Conservation (phyloP, 2,329 filamentous ascomycete genomes). For the Plectosphaerella plurivora region DNA sequence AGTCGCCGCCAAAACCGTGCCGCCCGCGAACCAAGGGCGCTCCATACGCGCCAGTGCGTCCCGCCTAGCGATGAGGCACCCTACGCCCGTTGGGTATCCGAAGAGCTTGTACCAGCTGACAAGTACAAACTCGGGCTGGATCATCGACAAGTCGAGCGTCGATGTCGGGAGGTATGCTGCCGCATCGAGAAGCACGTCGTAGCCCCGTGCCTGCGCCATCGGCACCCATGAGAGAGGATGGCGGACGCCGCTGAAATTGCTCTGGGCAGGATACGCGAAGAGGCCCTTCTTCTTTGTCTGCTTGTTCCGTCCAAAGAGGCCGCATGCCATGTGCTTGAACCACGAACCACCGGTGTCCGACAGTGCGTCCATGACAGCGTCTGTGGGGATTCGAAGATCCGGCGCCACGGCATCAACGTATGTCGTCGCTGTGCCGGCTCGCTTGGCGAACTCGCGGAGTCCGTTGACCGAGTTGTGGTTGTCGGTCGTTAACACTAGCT, state of each 20-base stretch:
- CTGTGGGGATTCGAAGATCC: slow-evolving; percentile 22
- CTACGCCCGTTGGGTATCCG: slow-evolving; percentile 35
- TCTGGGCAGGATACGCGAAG: slow-evolving; percentile 41
- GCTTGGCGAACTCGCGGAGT: slow-evolving; percentile 28
- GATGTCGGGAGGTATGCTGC: slow-evolving; percentile 33
- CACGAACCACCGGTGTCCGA: neutral
- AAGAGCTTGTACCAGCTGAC: slow-evolving; percentile 38
- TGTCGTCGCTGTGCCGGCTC: slow-evolving; percentile 14
- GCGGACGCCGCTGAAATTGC: slow-evolving; percentile 38
- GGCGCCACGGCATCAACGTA: slow-evolving; percentile 24
- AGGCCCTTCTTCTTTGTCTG: slow-evolving; percentile 19
- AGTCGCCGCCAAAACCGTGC: slow-evolving; percentile 28
- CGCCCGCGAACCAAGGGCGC: slow-evolving; percentile 35
- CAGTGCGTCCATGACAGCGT: slow-evolving; percentile 18
- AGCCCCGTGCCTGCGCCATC: slow-evolving; percentile 29
- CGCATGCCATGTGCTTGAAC: neutral
- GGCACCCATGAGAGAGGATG: slow-evolving; percentile 32
- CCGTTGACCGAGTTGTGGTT: slow-evolving; percentile 39
- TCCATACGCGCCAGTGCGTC: slow-evolving; percentile 23
- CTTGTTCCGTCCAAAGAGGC: neutral
- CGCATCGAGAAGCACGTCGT: slow-evolving; percentile 34
- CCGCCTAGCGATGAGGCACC: slow-evolving; percentile 29
- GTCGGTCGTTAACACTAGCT: slow-evolving; percentile 30
- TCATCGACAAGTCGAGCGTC: slow-evolving; percentile 23
- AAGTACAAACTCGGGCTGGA: slow-evolving; percentile 32